Base-by-base conservation (phyloP, 2,329 filamentous ascomycete genomes). In the Aureobasidium sp. region DNA sequence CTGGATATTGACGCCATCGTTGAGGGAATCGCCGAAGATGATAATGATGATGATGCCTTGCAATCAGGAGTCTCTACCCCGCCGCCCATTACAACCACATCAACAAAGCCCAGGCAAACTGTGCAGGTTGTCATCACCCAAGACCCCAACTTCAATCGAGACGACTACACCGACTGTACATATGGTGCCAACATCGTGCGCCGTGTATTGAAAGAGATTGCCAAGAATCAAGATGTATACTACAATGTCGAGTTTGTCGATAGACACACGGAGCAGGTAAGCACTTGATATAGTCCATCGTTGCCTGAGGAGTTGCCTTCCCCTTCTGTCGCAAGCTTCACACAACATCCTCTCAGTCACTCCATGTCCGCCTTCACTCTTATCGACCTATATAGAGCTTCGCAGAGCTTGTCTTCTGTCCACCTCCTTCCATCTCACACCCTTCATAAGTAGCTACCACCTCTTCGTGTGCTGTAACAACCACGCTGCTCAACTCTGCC, bases 211-310 rank as follows among this genome's bases (percentile, higher is more conserved):
- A 68, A 71, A 20, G 75, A 79, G 64, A 67, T 68, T 47, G 67
- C 70, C 9, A 65, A 67, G 15, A 67, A 66, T 5, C 71, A 73
- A 20, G 68, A 69, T 2, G 64, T 77, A 37, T 63, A 69, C 11
- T 81, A 78, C 61, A 68, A 74, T 61, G 76, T 80, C 17, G 70
- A 72, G 62, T 74, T 80, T 37, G 71, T 71, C n/a, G 73, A 78
- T 63, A 73, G 70, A 17, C 69, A 68, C 47, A 69, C 69, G 12
- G 74, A 75, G 65, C 66, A 74, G 71, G 79, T 81, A 69, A 70
- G 77, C 73, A 64, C 52, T 27, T n/a, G 39, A 11, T 41, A n/a
- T 11, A 31, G 15, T 9, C 41, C 39, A 37, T 39, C 31, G 47
- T 34, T 34, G 29, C 47, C 47, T 29, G 15, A 3, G 12, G 22